Percentiles rank a stretch among this genome's conserved stretches.
phyloP scores from a whole-genome alignment of 2,329 filamentous ascomycete genomes.

The Hymenoscyphus salicellus region DNA sequence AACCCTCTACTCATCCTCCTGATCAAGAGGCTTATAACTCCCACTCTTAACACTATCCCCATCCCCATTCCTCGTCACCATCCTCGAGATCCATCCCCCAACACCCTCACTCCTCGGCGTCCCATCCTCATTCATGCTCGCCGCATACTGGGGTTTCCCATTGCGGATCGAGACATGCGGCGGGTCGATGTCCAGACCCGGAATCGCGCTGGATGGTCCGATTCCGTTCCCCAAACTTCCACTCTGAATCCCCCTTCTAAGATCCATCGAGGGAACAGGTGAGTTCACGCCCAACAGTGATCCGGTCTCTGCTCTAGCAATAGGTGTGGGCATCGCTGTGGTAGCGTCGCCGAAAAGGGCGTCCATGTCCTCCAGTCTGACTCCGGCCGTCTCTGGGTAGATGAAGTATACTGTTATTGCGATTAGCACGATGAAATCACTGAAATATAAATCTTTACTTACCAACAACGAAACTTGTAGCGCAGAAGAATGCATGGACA shows the following conservation, averaged over 20 bases:
- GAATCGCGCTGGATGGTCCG: conserved; percentile 67
- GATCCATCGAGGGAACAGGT: conserved; percentile 74
- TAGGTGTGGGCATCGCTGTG: conserved; percentile 76
- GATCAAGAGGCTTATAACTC: conserved; percentile 40
- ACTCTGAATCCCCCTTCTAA: conserved; percentile 51
- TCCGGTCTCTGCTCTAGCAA: conserved; percentile 73
- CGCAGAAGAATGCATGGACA: conserved; percentile 95
- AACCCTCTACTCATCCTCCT: conserved; percentile 37
- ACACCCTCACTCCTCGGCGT: conserved; percentile 47
- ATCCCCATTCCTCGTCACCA: conserved; percentile 53
- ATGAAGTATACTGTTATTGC: conserved; percentile 80
- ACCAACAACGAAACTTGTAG: conserved; percentile 93
- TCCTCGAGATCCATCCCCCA: conserved; percentile 66
- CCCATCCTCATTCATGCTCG: conserved; percentile 29
- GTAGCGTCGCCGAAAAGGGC: conserved; percentile 89
- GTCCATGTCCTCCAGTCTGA: conserved; percentile 96
- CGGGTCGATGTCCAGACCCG: conserved; percentile 77
- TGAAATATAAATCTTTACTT: conserved; percentile 42
- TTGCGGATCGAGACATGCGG: conserved; percentile 57
- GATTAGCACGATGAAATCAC: background rate
- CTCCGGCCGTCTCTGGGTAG: conserved; percentile 94
- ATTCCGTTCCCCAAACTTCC: conserved; percentile 39
- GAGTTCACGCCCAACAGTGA: conserved; percentile 76
- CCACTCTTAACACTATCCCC: conserved; percentile 30
- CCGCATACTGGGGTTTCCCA: conserved; percentile 45